Conservation (phyloP, 768 basidiomycete genomes). For the Trametes villosa region DNA sequence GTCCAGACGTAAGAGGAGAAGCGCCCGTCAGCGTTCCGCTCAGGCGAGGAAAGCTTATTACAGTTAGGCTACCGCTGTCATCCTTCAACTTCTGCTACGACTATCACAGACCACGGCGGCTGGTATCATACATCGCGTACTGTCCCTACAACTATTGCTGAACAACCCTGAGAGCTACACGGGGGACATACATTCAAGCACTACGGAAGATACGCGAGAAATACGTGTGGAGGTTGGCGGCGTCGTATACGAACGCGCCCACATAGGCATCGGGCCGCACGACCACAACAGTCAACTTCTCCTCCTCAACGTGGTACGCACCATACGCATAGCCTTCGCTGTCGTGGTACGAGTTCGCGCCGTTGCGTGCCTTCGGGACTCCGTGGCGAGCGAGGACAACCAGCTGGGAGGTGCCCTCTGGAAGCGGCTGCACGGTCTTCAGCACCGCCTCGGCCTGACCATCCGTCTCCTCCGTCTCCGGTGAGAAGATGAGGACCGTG, state of each 20-base stretch:
- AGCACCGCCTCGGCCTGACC: not conserved
- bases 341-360: slow-evolving; percentile 8
- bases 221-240: not conserved
- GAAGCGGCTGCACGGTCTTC: not conserved
- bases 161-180: too few relatives aligned
- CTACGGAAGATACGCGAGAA: slow-evolving; percentile 2
- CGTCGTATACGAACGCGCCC: slow-evolving; percentile 15
- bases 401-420: not conserved
- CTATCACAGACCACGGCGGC: too few relatives aligned
- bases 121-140: too few relatives aligned
- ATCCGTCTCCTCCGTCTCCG: slow-evolving; percentile 1
- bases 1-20: too few relatives aligned
- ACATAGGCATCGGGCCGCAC: slow-evolving; percentile 24
- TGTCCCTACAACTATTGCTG: not conserved
- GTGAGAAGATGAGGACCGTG: slow-evolving; percentile 19
- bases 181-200: too few relatives aligned
- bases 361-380: not conserved
- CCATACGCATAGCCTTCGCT: slow-evolving; percentile 11
- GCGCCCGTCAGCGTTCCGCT: too few relatives aligned
- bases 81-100: too few relatives aligned
- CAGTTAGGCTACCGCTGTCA: too few relatives aligned
- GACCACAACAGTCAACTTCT: slow-evolving; percentile 1
- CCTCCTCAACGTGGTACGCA: slow-evolving; percentile 11
- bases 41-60: too few relatives aligned
- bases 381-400: not conserved